These are phyloP conservation scores for Pseudonectria foliicola DNA, from an alignment of 2,329 filamentous ascomycete genomes.

Conservation along the genomic window DNA sequence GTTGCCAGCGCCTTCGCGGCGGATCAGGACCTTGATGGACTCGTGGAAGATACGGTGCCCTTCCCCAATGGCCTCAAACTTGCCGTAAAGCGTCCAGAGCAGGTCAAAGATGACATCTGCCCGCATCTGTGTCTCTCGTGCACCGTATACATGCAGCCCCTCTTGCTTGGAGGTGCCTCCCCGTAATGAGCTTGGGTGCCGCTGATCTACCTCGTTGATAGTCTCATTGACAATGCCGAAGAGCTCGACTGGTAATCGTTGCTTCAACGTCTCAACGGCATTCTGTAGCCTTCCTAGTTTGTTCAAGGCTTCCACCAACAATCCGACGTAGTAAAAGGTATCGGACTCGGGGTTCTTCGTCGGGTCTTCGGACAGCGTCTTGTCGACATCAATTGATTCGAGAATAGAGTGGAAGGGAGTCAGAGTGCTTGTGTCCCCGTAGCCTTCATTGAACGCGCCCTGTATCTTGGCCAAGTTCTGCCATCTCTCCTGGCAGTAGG, in stretches of 20 bases:
- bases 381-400: slow-evolving; percentile 54
- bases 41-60: slow-evolving; percentile 92
- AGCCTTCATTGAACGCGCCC: slow-evolving; percentile 43
- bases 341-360: slow-evolving; percentile 92
- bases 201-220: slow-evolving; percentile 85
- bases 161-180: slow-evolving; percentile 47
- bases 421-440: slow-evolving; percentile 37
- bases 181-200: slow-evolving; percentile 75
- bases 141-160: slow-evolving; percentile 56
- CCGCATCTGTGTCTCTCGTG: slow-evolving; percentile 66
- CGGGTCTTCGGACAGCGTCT: slow-evolving; percentile 70
- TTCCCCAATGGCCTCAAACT: slow-evolving; percentile 95
- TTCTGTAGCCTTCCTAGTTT: slow-evolving; percentile 80
- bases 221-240: slow-evolving; percentile 93
- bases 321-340: slow-evolving; percentile 85
- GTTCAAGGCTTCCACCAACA: slow-evolving; percentile 84
- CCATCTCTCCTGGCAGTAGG: slow-evolving; percentile 95
- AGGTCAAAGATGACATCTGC: slow-evolving; percentile 86
- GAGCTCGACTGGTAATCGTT: slow-evolving; percentile 86
- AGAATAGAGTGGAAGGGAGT: slow-evolving; percentile 53
- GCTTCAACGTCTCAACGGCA: slow-evolving; percentile 84
- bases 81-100: slow-evolving; percentile 86
- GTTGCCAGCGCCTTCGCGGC: slow-evolving; percentile 66
- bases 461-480: slow-evolving; percentile 69
- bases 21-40: slow-evolving; percentile 77